A percentile compares a stretch with the other conserved stretches of the same genome.
Conservation (phyloP, 495 filamentous ascomycete species). For the Endocarpon pusillum region DNA sequence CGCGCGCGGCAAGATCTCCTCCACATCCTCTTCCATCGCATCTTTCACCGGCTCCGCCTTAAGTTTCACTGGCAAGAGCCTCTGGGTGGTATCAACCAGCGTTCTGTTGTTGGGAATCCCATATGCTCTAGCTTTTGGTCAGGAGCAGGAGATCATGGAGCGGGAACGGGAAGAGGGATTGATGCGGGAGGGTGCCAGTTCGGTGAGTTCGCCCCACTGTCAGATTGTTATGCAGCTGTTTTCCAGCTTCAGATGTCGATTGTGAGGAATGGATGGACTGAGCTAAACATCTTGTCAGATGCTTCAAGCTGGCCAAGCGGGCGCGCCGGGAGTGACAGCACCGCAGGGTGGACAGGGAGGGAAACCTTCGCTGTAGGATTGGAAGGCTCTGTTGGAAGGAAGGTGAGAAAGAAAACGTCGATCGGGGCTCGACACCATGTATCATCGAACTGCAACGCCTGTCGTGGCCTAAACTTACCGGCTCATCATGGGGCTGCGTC, state of each 20-base stretch:
- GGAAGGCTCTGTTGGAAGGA: no score
- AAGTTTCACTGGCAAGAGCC: conserved; percentile 55
- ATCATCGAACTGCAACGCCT: no score
- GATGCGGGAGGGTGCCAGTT: conserved; percentile 67
- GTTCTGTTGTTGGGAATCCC: conserved; percentile 82
- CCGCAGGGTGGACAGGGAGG: conserved; percentile 1
- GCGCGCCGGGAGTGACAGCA: neutral
- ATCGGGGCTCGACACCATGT: no score
- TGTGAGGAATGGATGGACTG: neutral
- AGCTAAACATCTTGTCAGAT: neutral
- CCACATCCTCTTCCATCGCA: conserved; percentile 37
- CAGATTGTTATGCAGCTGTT: neutral
- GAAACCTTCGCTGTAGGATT: neutral
- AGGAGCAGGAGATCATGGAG: conserved; percentile 90
- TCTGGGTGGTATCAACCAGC: conserved; percentile 77
- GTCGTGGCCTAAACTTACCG: no score
- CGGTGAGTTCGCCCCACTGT: conserved; percentile 28
- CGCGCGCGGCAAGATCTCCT: conserved; percentile 50
- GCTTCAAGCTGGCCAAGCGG: neutral
- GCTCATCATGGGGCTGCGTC: no score
- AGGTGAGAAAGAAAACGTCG: no score
- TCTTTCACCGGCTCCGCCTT: conserved; percentile 43
- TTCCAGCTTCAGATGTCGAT: neutral
- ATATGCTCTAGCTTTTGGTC: conserved; percentile 76
- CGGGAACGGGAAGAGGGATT: conserved; percentile 95